Base-by-base conservation (phyloP, 768 basidiomycete genomes). In the Boletus speciosus region DNA sequence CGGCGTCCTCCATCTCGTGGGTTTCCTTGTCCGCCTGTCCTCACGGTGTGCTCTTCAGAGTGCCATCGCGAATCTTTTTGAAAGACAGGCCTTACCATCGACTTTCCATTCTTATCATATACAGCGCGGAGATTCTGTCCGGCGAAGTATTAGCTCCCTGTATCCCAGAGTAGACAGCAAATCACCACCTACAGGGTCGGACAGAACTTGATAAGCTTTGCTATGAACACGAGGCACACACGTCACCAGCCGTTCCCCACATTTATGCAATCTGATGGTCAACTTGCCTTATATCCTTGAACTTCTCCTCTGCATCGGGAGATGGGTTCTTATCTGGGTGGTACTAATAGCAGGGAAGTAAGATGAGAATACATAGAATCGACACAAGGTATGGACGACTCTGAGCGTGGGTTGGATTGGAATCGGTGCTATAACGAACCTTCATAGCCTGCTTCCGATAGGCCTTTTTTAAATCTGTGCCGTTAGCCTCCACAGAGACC, bases 251-350 rank as follows among this genome's bases (percentile, higher is more conserved):
- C 38, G 45, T 55, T 39, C 55, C 37, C 54, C 44, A 52, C 41
- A 50, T 39, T 52, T 25, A 52, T 50, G 50, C 45, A n/a, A 56
- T 40, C 34, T 43, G 61, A 59, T 50, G 39, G 49, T 19, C 48
- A 38, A 69, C 70, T 58, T 61, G 86, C 90, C 92, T 93, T 66
- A 99, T 91, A 43, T 97, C 91, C 73, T 98, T 96, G 78, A 99
- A 99, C 76, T 86, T 94, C 69, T 90, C 88, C 68, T 94, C 93
- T 1, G 96, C 97, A 64, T 93, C 92, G n/a, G 85, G 80, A 5
- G 91, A 88, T 7, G 83, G 80, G 65, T 98, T 98, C 80, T 96
- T 97, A 74, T 97, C 95, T 5, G 94, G 95, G 68, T 97, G 94
- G 68, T 86, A 96, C 90, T 94, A 61, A 32, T 19, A n/a, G 37